Base-by-base conservation (phyloP, 75 land plant genomes). In the Gnetum montanum region DNA sequence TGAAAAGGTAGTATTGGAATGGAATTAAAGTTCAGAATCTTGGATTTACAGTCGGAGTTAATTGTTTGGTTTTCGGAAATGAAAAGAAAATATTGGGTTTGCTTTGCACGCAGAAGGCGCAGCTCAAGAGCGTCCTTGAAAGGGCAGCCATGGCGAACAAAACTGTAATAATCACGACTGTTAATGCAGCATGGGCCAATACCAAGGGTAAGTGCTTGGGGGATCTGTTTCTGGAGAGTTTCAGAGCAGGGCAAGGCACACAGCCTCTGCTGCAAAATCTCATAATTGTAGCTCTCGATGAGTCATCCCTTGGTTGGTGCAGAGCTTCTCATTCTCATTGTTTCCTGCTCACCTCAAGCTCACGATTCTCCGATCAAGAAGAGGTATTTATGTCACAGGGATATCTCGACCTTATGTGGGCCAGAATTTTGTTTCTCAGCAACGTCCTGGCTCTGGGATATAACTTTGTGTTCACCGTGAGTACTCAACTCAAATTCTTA, bases 331-430 rank as follows among this genome's bases (percentile, higher is more conserved):
- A 73, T 56, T 27, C 30, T 16, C 67, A 61, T 25, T 73, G 73
- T 41, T 63, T 40, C 36, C 43, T 62, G 61, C 40, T 34, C 19
- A 72, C 61, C 20, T 58, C 43, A 20, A 66, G 73, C 31, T 34
- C 66, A 6, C 61, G 69, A 46, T 73, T 73, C 55, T 54, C 41
- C 27, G 67, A 44, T 19, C n/a, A n/a, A n/a, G 76, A 73, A 55
- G 60, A 73, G 61, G 53, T 30, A 31, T 57, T 73, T 26, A 74
- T 73, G 86, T 71, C 73, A 2, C 54, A 67, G 26, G 81, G 76
- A 43, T 89, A 89, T 65, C 56, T 86, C 69, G 65, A 69, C 44
- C 79, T 89, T 90, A 89, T 89, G 86, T 89, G 95, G 95, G 76
- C 79, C 64, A 73, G 90, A 54, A 78, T 85, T 27, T 66, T 76